Evolutionary conservation across 768 basidiomycete genomes (phyloP).

Genomic region (Lepiota brunneoincarnata): DNA sequence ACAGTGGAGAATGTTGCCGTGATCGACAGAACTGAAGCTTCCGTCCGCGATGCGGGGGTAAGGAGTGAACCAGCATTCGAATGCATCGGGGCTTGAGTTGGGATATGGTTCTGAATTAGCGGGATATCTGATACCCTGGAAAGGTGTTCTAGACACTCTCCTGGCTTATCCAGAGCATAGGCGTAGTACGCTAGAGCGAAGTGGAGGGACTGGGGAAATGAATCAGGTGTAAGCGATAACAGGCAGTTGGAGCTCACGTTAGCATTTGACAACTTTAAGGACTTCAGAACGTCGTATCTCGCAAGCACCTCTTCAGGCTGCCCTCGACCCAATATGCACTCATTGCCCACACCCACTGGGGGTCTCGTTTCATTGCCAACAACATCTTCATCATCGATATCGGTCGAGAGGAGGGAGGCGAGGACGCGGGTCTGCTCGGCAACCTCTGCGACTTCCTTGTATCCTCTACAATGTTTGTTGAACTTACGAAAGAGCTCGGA

Average conservation of each 20-base stretch:
- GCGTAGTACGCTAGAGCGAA: constrained; percentile 77
- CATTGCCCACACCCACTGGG: constrained; percentile 47
- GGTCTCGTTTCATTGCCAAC: constrained; percentile 18
- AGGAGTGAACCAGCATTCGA: constrained; percentile 28
- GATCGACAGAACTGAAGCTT: constrained; percentile 44
- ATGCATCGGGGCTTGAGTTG: constrained; percentile 37
- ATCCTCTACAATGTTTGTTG: constrained; percentile 76
- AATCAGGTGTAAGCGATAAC: constrained; percentile 7
- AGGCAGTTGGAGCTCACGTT: constrained; percentile 46
- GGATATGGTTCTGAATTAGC: constrained; percentile 54
- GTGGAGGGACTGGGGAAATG: constrained; percentile 51
- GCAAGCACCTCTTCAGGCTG: constrained; percentile 52
- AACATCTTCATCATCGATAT: constrained; percentile 59
- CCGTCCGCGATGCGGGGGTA: constrained; percentile 28
- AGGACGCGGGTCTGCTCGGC: constrained; percentile 67
- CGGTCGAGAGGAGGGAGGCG: constrained; percentile 50
- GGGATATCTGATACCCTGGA: constrained; percentile 50
- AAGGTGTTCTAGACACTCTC: constrained; percentile 61
- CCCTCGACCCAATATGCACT: constrained; percentile 56
- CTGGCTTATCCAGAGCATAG: constrained; percentile 68
- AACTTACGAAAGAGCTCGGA: constrained; percentile 81
- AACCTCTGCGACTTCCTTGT: constrained; percentile 57
- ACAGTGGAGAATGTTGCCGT: constrained; percentile 48
- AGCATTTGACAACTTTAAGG: constrained; percentile 40
- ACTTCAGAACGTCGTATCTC: constrained; percentile 54